phyloP scores from a whole-genome alignment of 108 stramenopile genomes.

The Fragilaria crotonensis region DNA sequence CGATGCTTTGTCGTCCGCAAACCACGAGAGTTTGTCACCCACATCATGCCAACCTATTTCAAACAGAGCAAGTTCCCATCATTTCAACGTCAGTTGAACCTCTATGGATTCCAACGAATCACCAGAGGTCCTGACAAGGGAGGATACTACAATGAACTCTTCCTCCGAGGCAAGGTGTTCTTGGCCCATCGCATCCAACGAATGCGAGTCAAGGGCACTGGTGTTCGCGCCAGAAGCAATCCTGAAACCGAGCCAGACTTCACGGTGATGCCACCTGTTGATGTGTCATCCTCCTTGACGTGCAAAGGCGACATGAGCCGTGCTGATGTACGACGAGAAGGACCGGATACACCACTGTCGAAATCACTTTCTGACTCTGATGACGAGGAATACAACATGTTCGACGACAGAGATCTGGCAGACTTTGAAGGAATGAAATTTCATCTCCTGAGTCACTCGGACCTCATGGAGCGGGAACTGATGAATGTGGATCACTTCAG shows the following conservation, averaged over 20 bases:
- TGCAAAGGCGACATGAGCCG: not conserved
- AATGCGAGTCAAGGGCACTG: slow-evolving; percentile 75
- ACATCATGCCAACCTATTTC: slow-evolving; percentile 84
- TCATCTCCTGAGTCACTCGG: slow-evolving; percentile 33
- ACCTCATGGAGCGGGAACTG: slow-evolving; percentile 6
- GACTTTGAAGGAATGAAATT: slow-evolving; percentile 43
- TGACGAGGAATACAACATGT: not conserved
- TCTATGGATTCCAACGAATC: slow-evolving; percentile 84
- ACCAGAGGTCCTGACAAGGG: slow-evolving; percentile 63
- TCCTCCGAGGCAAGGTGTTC: slow-evolving; percentile 55
- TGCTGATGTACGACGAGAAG: not conserved
- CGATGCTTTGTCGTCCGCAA: slow-evolving; percentile 83
- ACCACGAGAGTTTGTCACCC: slow-evolving; percentile 64
- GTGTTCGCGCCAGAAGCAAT: slow-evolving; percentile 57
- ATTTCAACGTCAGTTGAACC: slow-evolving; percentile 90
- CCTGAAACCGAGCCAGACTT: slow-evolving; percentile 82
- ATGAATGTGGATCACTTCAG: slow-evolving; percentile 3
- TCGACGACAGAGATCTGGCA: slow-evolving; percentile 17
- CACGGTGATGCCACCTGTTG: slow-evolving; percentile 57
- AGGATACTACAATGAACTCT: slow-evolving; percentile 72
- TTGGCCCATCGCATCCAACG: slow-evolving; percentile 61
- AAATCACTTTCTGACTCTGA: not conserved
- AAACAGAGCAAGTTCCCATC: slow-evolving; percentile 81
- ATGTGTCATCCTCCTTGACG: no score
- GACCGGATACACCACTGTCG: not conserved